These are phyloP conservation scores for Botrytis tulipae DNA, from an alignment of 2,329 filamentous ascomycete genomes.

Conservation along the genomic window DNA sequence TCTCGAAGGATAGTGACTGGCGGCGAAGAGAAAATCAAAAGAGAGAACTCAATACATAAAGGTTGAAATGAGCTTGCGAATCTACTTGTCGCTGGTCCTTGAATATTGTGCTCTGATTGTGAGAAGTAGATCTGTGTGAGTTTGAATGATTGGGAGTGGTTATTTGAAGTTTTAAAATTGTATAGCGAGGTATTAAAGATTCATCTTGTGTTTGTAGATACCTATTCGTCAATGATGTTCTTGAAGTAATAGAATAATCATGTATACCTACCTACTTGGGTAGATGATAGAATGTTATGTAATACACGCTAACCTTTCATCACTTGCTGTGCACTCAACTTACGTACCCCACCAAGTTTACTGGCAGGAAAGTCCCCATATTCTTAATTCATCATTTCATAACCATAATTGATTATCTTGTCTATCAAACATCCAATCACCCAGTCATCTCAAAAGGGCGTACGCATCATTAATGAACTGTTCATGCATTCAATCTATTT, in stretches of 20 bases:
- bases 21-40: too few relatives aligned
- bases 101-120: neutral
- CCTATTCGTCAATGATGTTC: neutral
- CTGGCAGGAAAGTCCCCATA: neutral
- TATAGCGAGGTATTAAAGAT: neutral
- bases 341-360: neutral
- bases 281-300: neutral
- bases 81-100: neutral
- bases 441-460: neutral
- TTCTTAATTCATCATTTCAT: too few relatives aligned
- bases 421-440: neutral
- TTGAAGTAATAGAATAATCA: neutral
- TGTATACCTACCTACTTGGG: neutral
- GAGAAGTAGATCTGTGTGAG: neutral
- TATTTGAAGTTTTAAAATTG: neutral
- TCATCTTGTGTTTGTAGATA: neutral
- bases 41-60: neutral
- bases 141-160: too few relatives aligned
- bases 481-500: neutral
- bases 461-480: neutral
- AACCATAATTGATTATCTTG: neutral
- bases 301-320: neutral
- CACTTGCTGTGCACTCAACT: too few relatives aligned
- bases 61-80: neutral
- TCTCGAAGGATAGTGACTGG: neutral